phyloP scores from a whole-genome alignment of 2,329 filamentous ascomycete species.

The Monilinia vaccinii-corymbosi region DNA sequence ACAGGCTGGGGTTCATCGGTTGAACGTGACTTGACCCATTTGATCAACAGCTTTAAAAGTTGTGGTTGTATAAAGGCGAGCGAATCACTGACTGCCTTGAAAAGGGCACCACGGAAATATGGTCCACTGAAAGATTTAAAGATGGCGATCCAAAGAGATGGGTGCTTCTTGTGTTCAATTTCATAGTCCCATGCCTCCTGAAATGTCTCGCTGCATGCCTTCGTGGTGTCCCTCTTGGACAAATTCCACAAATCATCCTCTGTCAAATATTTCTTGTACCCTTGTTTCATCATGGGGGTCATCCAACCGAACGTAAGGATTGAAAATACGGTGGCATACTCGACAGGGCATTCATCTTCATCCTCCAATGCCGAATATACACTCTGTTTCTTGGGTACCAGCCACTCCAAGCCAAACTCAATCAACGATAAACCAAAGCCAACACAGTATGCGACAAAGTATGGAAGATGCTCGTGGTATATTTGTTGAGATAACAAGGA shows the following conservation, averaged over 20 bases:
- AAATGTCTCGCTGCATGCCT: conserved; percentile 60
- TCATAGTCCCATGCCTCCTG: conserved; percentile 69
- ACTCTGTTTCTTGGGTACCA: conserved; percentile 60
- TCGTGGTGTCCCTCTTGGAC: conserved; percentile 69
- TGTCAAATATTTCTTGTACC: conserved; percentile 84
- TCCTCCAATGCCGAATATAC: conserved; percentile 59
- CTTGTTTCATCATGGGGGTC: conserved; percentile 94
- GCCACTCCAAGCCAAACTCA: conserved; percentile 59
- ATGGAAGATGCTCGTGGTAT: conserved; percentile 45
- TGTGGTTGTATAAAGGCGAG: conserved; percentile 88
- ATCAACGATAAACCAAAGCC: conserved; percentile 49
- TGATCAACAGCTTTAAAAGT: conserved; percentile 72
- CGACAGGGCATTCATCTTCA: conserved; percentile 60
- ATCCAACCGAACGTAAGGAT: conserved; percentile 95
- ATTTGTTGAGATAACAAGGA: conserved; percentile 55
- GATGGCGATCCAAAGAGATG: conserved; percentile 80
- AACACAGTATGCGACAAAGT: conserved; percentile 54
- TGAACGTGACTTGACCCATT: conserved; percentile 72
- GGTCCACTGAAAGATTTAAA: conserved; percentile 78
- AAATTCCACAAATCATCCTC: conserved; percentile 96
- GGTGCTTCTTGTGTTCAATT: conserved; percentile 57
- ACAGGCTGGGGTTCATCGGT: conserved; percentile 60
- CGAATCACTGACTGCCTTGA: conserved; percentile 82
- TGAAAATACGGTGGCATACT: conserved; percentile 92
- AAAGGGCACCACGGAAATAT: conserved; percentile 70